Conservation (phyloP, 805 yeast species). For the Candida arabinofermentans region DNA sequence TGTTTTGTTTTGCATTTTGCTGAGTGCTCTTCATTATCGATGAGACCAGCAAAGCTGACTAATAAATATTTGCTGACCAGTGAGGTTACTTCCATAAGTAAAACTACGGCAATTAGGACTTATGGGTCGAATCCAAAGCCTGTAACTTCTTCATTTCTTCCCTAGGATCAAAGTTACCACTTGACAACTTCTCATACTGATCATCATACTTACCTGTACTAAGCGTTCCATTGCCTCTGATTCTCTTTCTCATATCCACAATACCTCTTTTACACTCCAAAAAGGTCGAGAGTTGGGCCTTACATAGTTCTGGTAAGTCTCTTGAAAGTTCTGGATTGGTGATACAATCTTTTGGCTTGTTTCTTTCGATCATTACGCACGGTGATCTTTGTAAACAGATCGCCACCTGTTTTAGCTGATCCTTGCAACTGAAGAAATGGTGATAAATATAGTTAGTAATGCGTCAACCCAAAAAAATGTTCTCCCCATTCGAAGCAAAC, state of each 20-base stretch:
- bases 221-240: slow-evolving; percentile 89
- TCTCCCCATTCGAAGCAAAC: too few species aligned
- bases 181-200: slow-evolving; percentile 70
- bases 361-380: slow-evolving; percentile 85
- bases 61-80: background rate
- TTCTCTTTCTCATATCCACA: slow-evolving; percentile 86
- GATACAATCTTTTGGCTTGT: slow-evolving; percentile 85
- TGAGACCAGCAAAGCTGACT: background rate
- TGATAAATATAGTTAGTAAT: background rate
- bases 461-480: too few species aligned
- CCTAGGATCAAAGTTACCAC: slow-evolving; percentile 77
- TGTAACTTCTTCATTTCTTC: slow-evolving; percentile 76
- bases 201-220: slow-evolving; percentile 93
- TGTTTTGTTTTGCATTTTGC: background rate
- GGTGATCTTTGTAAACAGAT: slow-evolving; percentile 95
- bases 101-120: slow-evolving; percentile 10
- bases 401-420: slow-evolving; percentile 92
- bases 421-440: slow-evolving; percentile 65
- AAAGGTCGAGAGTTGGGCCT: slow-evolving; percentile 78
- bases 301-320: slow-evolving; percentile 83
- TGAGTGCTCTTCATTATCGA: background rate
- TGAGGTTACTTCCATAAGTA: background rate
- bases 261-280: slow-evolving; percentile 89
- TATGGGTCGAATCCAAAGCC: slow-evolving; percentile 50
- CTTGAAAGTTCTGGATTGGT: slow-evolving; percentile 72